Evolutionary conservation across 1,284 basidiomycete species (phyloP).

Genomic region (Peniophora sp.): DNA sequence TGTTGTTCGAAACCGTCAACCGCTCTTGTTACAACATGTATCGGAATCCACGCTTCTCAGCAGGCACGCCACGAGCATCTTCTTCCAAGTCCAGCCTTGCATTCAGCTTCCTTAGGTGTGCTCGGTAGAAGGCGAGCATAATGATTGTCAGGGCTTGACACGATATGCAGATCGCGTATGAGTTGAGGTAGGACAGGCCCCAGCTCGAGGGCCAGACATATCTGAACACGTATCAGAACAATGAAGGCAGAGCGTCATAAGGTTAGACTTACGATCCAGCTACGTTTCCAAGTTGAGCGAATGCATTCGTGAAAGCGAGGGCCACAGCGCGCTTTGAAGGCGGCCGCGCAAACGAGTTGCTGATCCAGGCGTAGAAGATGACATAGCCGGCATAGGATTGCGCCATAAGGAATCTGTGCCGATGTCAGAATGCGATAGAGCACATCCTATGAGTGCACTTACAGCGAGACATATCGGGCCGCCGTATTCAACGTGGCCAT

Average conservation of each 20-base stretch:
- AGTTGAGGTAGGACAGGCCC: slow-evolving; percentile 32
- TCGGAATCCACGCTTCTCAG: slow-evolving; percentile 27
- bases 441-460: slow-evolving; percentile 15
- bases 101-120: slow-evolving; percentile 40
- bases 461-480: slow-evolving; percentile 68
- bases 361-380: slow-evolving; percentile 63
- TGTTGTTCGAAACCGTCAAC: too few relatives aligned
- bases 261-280: slow-evolving; percentile 45
- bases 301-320: slow-evolving; percentile 64
- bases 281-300: slow-evolving; percentile 66
- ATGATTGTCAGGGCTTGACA: slow-evolving; percentile 36
- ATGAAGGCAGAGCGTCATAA: background rate
- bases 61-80: slow-evolving; percentile 25
- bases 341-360: slow-evolving; percentile 57
- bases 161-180: slow-evolving; percentile 45
- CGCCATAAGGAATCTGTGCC: slow-evolving; percentile 63
- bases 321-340: slow-evolving; percentile 69
- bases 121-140: slow-evolving; percentile 48
- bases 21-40: slow-evolving; percentile 30
- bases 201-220: slow-evolving; percentile 32
- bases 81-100: slow-evolving; percentile 34
- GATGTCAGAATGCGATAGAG: background rate
- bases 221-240: slow-evolving; percentile 9
- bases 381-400: slow-evolving; percentile 67
- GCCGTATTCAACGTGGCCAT: slow-evolving; percentile 58